Conservation (phyloP, 352 stramenopile genomes). For the Phytopythium montanum region DNA sequence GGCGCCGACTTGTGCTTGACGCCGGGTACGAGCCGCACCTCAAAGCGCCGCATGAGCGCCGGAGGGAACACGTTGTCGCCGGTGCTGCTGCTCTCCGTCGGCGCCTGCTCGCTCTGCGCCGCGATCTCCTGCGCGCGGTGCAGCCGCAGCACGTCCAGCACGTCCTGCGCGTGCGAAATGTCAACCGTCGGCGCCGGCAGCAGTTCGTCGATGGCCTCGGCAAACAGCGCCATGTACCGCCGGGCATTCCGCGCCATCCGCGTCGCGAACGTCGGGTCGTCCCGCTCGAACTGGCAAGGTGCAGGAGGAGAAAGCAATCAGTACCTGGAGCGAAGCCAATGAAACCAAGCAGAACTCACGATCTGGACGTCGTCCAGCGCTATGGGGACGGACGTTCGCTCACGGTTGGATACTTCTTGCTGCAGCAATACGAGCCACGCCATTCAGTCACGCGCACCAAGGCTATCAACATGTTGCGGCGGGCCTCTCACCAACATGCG, state of each 20-base stretch:
- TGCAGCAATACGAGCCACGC: not conserved
- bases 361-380: constrained; percentile 78
- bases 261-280: constrained; percentile 78
- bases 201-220: constrained; percentile 86
- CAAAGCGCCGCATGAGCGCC: constrained; percentile 89
- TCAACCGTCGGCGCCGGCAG: constrained; percentile 77
- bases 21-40: constrained; percentile 75
- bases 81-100: constrained; percentile 17
- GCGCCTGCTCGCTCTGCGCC: constrained; percentile 45
- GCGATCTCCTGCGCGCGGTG: constrained; percentile 74
- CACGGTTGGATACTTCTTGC: constrained; percentile 88
- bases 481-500: constrained; percentile 60
- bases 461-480: not conserved
- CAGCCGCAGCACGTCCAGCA: constrained; percentile 78
- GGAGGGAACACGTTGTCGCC: constrained; percentile 86
- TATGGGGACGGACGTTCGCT: constrained; percentile 75
- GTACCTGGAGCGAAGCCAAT: not conserved
- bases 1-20: constrained; percentile 87
- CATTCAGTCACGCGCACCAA: not conserved
- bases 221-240: constrained; percentile 88
- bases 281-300: constrained; percentile 50
- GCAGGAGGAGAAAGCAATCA: not conserved
- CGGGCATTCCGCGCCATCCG: constrained; percentile 85
- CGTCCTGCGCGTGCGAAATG: constrained; percentile 77
- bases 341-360: constrained; percentile 28